Percentiles rank a stretch among this genome's conserved stretches.
Conservation (phyloP, 108 stramenopile genomes). For the Cyclotella atomus region DNA sequence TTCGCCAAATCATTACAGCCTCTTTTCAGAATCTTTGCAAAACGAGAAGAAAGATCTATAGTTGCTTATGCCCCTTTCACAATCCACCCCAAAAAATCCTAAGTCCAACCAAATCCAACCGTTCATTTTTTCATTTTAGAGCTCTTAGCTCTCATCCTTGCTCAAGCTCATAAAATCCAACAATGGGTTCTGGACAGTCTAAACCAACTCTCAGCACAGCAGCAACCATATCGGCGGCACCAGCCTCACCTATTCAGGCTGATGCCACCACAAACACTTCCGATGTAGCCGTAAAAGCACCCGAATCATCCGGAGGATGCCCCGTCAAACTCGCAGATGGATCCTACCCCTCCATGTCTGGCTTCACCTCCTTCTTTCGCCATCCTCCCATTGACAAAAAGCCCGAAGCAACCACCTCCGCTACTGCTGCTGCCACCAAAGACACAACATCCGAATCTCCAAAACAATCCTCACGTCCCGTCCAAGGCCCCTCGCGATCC, state of each 20-base stretch:
- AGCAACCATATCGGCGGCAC: no score
- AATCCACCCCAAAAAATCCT: no score
- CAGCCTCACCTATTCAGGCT: no score
- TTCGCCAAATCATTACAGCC: no score
- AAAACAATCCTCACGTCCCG: slow-evolving; percentile 10
- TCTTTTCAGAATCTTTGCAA: no score
- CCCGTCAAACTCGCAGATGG: slow-evolving; percentile 52
- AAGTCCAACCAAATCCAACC: background rate
- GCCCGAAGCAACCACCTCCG: background rate
- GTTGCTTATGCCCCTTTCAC: no score
- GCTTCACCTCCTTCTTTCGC: slow-evolving; percentile 41
- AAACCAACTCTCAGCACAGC: slow-evolving; percentile 15
- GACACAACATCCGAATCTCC: no score
- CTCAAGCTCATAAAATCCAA: background rate
- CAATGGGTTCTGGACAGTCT: slow-evolving; percentile 52
- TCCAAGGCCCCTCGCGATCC: slow-evolving; percentile 1
- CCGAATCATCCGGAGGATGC: slow-evolving; percentile 28
- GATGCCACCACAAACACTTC: background rate
- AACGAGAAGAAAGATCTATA: no score
- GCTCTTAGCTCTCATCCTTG: background rate
- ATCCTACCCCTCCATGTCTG: slow-evolving; percentile 41
- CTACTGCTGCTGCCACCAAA: no score
- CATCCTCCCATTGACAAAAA: slow-evolving; percentile 1
- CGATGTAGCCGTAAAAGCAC: background rate
- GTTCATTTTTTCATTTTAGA: background rate